Base-by-base conservation (phyloP, 345 rosid species). In the Schrenkiella parvula region DNA sequence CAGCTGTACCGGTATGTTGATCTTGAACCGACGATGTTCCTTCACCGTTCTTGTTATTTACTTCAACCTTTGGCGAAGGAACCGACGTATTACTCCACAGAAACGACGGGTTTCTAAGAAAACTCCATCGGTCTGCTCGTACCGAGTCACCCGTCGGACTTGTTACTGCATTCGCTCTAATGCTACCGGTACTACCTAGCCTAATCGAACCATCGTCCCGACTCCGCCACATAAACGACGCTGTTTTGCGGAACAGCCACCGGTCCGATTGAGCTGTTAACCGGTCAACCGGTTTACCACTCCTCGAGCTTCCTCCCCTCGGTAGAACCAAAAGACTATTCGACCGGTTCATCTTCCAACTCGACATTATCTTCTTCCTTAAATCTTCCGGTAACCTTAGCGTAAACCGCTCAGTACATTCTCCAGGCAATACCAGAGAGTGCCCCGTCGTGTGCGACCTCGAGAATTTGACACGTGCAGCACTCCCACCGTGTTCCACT, bases 401-500 rank as follows among this genome's bases (percentile, higher is more conserved):
- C 6, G 97, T 95, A 84, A 89, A 95, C 70, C 98, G 84, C 50
- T 95, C 99, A 0, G 85, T 86, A 64, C 85, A 83, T 47, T 89
- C 93, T 2, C 99, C 98, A 1, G 95, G 96, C 14, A 86, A 89
- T n/a, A 95, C 75, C 71, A 88, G 59, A 7, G 97, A 91, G 63
- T 95, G 99, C 0, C 99, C 99, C 15, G 98, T 95, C 5, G 99
- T 84, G 62, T 95, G 98, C 1, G 99, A 95, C 26, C 96, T 83
- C 7, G 84, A 71, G 31, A 85, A 82, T 62, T 60, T 72, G 4
- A 70, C 69, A 37, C 77, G 81, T 57, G 78, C 32, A 77, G 1
- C 87, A 50, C 28, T 18, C 81, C 60, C 79, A 62, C 66, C 74
- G 77, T 9, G 80, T 74, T 67, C 86, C 87, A 18, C 69, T 11